phyloP scores from a whole-genome alignment of 2,329 filamentous ascomycete genomes.

The Sarocladium brachiariae region DNA sequence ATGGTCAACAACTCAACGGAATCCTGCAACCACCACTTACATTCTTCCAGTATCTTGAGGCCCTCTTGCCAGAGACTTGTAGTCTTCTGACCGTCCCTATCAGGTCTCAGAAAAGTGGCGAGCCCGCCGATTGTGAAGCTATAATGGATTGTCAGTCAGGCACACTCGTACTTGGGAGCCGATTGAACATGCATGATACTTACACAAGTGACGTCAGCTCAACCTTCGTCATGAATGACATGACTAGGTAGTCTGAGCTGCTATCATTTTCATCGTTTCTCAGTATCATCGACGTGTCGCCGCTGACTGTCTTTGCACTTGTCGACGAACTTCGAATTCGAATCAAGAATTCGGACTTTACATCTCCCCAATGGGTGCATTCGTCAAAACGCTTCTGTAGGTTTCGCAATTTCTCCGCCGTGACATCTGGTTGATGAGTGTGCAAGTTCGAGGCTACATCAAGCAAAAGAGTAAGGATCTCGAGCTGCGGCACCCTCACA shows the following conservation, averaged over 20 bases:
- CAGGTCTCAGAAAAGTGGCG: slow-evolving; percentile 18
- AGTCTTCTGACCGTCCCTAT: slow-evolving; percentile 20
- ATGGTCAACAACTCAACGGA: not conserved
- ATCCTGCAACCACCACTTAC: too few relatives aligned
- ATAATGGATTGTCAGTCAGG: not conserved
- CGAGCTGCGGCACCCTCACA: slow-evolving; percentile 59
- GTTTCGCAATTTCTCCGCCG: slow-evolving; percentile 51
- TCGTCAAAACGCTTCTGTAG: slow-evolving; percentile 59
- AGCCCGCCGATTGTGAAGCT: slow-evolving; percentile 52
- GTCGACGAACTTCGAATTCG: slow-evolving; percentile 47
- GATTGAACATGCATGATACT: slow-evolving; percentile 18
- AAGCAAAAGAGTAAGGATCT: slow-evolving; percentile 57
- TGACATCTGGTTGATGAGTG: slow-evolving; percentile 50
- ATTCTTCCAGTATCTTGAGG: slow-evolving; percentile 40
- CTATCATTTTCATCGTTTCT: slow-evolving; percentile 37
- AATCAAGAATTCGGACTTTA: slow-evolving; percentile 43
- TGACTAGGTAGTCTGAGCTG: slow-evolving; percentile 47
- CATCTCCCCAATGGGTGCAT: slow-evolving; percentile 41
- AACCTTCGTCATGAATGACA: slow-evolving; percentile 54
- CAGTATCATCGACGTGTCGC: slow-evolving; percentile 50
- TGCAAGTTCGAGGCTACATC: slow-evolving; percentile 65
- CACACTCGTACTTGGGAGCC: too few relatives aligned
- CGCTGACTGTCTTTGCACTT: slow-evolving; percentile 44
- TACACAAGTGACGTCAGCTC: slow-evolving; percentile 51
- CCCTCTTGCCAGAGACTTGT: slow-evolving; percentile 36